Evolutionary conservation across 1,284 basidiomycete species (phyloP).

Genomic region (Takashimella tepidaria): DNA sequence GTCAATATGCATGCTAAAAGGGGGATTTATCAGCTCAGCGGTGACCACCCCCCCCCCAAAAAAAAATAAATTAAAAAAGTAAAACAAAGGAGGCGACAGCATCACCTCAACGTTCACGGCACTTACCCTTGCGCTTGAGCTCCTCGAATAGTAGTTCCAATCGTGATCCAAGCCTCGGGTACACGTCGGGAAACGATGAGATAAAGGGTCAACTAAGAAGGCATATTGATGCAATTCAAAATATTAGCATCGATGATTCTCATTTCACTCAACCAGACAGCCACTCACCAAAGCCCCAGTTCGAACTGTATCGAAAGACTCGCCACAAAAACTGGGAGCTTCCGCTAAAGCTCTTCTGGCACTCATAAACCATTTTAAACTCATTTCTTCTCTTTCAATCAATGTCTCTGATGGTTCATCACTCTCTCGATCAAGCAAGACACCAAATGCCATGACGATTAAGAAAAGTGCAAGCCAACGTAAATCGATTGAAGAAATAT

Average conservation of each 20-base stretch:
- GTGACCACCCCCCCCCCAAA: neutral
- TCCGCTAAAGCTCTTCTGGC: slow-evolving; percentile 25
- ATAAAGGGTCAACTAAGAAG: slow-evolving; percentile 31
- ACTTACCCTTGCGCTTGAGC: slow-evolving; percentile 34
- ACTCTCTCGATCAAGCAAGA: slow-evolving; percentile 19
- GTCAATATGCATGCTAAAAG: slow-evolving; percentile 31
- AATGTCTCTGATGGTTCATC: slow-evolving; percentile 8
- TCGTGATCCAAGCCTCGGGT: slow-evolving; percentile 31
- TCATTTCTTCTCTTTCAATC: slow-evolving; percentile 19
- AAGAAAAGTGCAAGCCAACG: slow-evolving; percentile 32
- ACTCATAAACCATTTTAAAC: slow-evolving; percentile 19
- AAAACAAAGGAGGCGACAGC: too few species aligned
- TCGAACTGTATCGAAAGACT: slow-evolving; percentile 30
- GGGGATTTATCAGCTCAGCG: neutral
- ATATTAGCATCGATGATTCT: neutral
- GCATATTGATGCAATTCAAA: slow-evolving; percentile 8
- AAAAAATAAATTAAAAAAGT: neutral
- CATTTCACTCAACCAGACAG: neutral
- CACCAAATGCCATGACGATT: slow-evolving; percentile 30
- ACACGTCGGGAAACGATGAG: slow-evolving; percentile 24
- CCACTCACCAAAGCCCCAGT: slow-evolving; percentile 22
- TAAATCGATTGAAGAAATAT: slow-evolving; percentile 25
- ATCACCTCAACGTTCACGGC: too few species aligned
- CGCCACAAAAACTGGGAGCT: slow-evolving; percentile 26
- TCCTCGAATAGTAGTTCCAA: slow-evolving; percentile 23